Conservation (phyloP, 768 basidiomycete species). For the Podaxis sp. region DNA sequence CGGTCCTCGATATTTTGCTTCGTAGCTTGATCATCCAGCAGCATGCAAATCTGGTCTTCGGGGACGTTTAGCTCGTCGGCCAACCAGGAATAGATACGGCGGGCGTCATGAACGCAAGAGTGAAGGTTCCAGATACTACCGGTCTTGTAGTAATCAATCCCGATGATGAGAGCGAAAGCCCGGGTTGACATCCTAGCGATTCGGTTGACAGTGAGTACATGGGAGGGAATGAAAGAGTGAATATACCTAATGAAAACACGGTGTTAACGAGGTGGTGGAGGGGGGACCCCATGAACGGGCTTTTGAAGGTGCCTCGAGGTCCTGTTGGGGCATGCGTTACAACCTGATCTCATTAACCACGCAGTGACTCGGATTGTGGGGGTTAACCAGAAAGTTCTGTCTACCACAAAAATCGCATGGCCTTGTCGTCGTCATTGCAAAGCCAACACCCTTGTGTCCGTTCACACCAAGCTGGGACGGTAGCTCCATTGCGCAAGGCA, state of each 20-base stretch:
- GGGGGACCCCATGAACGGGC: neutral
- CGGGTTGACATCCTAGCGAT: slow-evolving; percentile 29
- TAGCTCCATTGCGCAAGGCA: neutral
- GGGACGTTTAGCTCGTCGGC: slow-evolving; percentile 56
- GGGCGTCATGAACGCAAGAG: slow-evolving; percentile 64
- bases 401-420: neutral
- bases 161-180: slow-evolving; percentile 65
- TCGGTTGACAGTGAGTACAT: neutral
- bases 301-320: slow-evolving; percentile 13
- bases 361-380: neutral
- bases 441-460: neutral
- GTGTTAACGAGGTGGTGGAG: neutral
- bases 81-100: slow-evolving; percentile 57
- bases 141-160: slow-evolving; percentile 69
- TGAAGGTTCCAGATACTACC: slow-evolving; percentile 63
- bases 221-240: neutral
- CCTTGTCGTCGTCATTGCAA: neutral
- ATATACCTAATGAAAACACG: slow-evolving; percentile 4
- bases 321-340: slow-evolving; percentile 6
- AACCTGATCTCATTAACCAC: neutral
- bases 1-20: slow-evolving; percentile 58
- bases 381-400: neutral
- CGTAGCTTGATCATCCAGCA: slow-evolving; percentile 59
- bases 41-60: slow-evolving; percentile 50
- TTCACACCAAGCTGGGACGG: neutral